Evolutionary conservation across 768 basidiomycete genomes (phyloP), one percentile per base, ranked within the genome.

Genomic region (Pleurotus salmoneostramineus): DNA sequence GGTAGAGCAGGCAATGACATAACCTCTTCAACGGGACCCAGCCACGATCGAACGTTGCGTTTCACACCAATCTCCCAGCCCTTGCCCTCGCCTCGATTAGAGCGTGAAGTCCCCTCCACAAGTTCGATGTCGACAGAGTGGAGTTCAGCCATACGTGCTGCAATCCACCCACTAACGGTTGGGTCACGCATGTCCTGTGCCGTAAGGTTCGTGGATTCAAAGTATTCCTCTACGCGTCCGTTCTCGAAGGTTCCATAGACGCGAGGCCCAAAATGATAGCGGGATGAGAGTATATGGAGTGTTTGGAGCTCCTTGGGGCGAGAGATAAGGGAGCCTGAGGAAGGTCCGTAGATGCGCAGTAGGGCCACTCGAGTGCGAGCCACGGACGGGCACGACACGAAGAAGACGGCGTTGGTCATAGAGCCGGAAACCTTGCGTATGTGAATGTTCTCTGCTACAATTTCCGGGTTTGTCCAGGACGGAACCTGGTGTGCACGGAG

Each of bases 211-310:
- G 85, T 80, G 12, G 93, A 93, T 60, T 95, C 84, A 69, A 98
- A 98, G 72, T 92, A 97, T 71, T 99, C 89, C 73, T 98, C 97
- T 46, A 98, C 76, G 21, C 97, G 87, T 36, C 97, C 97, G 69
- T 98, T 99, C 62, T 84, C 82, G 71, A 98, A 98, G 1, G 95
- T 98, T 46, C 97, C 97, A 68, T 91, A 93, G 27, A 99, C 84
- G 62, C 85, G 83, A 31, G 97, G 95, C 10, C 95, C 96, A 50
- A 99, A 90, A 63, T 81, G 82, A 72, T 95, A 98, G 59, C 77
- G 78, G 7, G 92, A 91, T 27, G 94, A 96, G 48, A 99, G 87
- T 47, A 90, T 76, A 72, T 98, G 93, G 50, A 99, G 84, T 32
- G 87, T 91, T 63, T 88, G 86, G 34, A 98, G 83, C 69, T 98